Evolutionary conservation across 192 early-diverging fungal species (phyloP).

Genomic region (Mortierella hygrophila): DNA sequence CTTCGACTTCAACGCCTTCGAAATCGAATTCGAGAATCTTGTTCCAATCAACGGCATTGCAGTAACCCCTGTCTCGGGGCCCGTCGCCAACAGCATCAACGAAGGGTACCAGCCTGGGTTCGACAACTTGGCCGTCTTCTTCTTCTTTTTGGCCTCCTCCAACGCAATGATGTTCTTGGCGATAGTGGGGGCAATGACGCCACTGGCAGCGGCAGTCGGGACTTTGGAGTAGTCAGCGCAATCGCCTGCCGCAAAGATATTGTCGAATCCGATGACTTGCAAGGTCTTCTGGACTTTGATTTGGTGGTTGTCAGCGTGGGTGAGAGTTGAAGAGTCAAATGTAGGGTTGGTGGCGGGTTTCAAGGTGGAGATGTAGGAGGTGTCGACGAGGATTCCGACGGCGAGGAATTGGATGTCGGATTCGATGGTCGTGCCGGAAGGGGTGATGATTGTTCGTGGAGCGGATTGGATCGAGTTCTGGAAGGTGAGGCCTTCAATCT

Average conservation of each 20-base stretch:
- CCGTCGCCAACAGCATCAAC: slow-evolving; percentile 41
- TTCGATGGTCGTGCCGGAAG: slow-evolving; percentile 56
- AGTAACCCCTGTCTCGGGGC: slow-evolving; percentile 29
- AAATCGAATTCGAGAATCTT: slow-evolving; percentile 23
- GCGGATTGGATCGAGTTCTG: slow-evolving; percentile 53
- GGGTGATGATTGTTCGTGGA: slow-evolving; percentile 57
- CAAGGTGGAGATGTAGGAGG: slow-evolving; percentile 61
- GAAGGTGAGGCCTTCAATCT: slow-evolving; percentile 48
- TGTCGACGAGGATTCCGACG: slow-evolving; percentile 57
- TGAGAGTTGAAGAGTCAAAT: slow-evolving; percentile 35
- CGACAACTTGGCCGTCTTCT: slow-evolving; percentile 15
- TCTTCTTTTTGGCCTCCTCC: not conserved
- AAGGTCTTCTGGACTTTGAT: slow-evolving; percentile 63
- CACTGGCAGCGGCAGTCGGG: slow-evolving; percentile 19
- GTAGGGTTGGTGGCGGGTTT: slow-evolving; percentile 17
- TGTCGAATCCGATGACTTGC: slow-evolving; percentile 57
- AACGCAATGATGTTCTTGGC: slow-evolving; percentile 40
- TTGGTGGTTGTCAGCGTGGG: slow-evolving; percentile 49
- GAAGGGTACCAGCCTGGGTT: not conserved
- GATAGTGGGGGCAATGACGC: slow-evolving; percentile 11
- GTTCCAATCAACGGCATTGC: slow-evolving; percentile 28
- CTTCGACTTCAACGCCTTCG: slow-evolving; percentile 44
- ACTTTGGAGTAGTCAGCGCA: slow-evolving; percentile 56
- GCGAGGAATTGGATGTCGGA: slow-evolving; percentile 71
- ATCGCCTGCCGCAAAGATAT: slow-evolving; percentile 70